Evolutionary conservation across 768 basidiomycete genomes (phyloP), one percentile per base, ranked within the genome.

Genomic region (Guyanaporus albipodus): DNA sequence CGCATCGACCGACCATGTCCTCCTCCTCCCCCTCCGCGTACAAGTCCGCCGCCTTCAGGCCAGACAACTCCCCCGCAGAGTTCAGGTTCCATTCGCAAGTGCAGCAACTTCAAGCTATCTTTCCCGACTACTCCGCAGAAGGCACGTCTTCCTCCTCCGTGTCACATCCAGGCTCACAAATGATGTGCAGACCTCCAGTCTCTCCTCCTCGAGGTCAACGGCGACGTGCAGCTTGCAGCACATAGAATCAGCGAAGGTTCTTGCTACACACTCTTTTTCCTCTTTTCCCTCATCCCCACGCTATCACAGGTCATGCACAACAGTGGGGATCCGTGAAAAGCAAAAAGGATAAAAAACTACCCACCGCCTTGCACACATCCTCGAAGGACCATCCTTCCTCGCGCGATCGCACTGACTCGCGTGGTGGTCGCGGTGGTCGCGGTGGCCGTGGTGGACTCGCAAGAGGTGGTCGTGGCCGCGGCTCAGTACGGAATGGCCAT

Each of bases 261-360:
- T 10, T 0, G 4, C 7, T 34, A 8, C 26, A 8, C 32, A 37
- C 10, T 3, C 14, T 31, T 31, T 17, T 36, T 29, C 31, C 12
- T 15, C 24, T 35, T 17, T 5, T 18, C 28, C 29, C 50, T 64
- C 42, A 59, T 27, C 28, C 47, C 41, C 47, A 34, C 44, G 28
- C 21, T 48, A 27, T 45, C 40, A 42, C 62, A 91, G 89, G 89
- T 59, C 73, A 74, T 54, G 85, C 76, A 38, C 80, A 83, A 63
- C 86, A 84, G 60, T 92, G 89, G 89, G 88, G 79, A 42, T 80
- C 87, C 44, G 89, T 90, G 47, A 80, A 80, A 52, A 84, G 80
- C 67, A 91, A 90, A 79, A 92, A 89, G 73, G 87, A 91, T 67
- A 90, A 91, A 75, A 91, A 88, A 69, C 35, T 53, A 0, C 57